Percentiles rank a stretch among this genome's conserved stretches.
These are phyloP conservation scores for Coelastrella sp. DNA, from an alignment of 139 green algal genomes.

Conservation along the genomic window DNA sequence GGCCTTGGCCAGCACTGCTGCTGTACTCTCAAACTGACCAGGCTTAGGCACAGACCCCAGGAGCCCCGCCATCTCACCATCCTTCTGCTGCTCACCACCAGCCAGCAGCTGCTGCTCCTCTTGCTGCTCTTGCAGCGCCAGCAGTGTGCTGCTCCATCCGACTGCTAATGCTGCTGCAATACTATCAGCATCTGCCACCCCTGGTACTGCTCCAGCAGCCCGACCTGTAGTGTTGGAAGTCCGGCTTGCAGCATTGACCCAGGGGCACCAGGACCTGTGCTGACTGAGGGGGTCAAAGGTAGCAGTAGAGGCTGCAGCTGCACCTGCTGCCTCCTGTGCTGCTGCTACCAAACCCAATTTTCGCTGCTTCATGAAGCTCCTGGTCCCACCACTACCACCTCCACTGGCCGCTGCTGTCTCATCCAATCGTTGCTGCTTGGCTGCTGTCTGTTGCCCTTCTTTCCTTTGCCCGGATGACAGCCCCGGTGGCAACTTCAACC, in stretches of 20 bases:
- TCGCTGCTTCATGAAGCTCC: slow-evolving; percentile 13
- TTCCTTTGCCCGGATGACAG: background rate
- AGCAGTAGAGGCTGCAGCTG: background rate
- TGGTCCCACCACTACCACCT: background rate
- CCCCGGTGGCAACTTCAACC: background rate
- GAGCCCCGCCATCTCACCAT: background rate
- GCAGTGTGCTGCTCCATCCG: slow-evolving; percentile 30
- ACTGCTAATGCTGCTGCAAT: slow-evolving; percentile 7
- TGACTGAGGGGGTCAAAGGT: slow-evolving; percentile 12
- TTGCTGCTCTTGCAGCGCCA: slow-evolving; percentile 26
- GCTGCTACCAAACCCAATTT: slow-evolving; percentile 11
- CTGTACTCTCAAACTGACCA: slow-evolving; percentile 33
- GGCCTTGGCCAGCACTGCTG: slow-evolving; percentile 18
- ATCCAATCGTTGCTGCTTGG: background rate
- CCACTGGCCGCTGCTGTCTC: slow-evolving; percentile 7
- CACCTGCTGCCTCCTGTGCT: background rate
- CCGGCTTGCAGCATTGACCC: slow-evolving; percentile 9
- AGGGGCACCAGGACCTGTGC: slow-evolving; percentile 39
- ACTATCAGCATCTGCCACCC: background rate
- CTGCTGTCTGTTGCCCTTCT: background rate
- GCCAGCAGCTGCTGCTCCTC: slow-evolving; percentile 38
- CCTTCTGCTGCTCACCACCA: background rate
- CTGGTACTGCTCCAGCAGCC: slow-evolving; percentile 2
- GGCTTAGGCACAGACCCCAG: background rate
- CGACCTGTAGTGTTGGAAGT: background rate